These are phyloP conservation scores for Clarireedia paspali DNA, from an alignment of 2,329 filamentous ascomycete genomes.

Conservation along the genomic window DNA sequence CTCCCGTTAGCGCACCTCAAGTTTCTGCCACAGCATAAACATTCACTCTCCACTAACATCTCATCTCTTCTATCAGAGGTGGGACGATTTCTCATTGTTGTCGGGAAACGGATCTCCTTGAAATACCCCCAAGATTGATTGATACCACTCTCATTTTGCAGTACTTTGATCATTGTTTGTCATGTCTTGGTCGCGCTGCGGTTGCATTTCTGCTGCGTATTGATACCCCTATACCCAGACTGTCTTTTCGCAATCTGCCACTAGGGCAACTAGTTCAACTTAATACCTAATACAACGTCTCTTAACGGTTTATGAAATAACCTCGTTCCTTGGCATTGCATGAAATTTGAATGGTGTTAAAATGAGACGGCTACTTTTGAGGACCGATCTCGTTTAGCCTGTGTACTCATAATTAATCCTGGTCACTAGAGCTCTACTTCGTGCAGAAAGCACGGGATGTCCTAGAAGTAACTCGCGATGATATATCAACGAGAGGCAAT, in stretches of 20 bases:
- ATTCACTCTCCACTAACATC: slow-evolving; percentile 1
- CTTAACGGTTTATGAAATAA: slow-evolving; percentile 13
- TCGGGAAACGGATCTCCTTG: slow-evolving; percentile 30
- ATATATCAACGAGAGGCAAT: no score
- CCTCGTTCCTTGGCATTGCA: neutral
- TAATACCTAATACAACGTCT: slow-evolving; percentile 32
- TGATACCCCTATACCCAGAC: slow-evolving; percentile 35
- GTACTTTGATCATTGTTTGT: slow-evolving; percentile 25
- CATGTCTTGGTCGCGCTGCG: slow-evolving; percentile 18
- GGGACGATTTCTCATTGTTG: slow-evolving; percentile 20
- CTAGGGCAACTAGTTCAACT: slow-evolving; percentile 28
- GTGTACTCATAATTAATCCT: no score
- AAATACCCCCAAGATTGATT: slow-evolving; percentile 32
- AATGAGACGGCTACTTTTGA: neutral
- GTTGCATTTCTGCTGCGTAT: slow-evolving; percentile 29
- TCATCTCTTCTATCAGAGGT: slow-evolving; percentile 1
- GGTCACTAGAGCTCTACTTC: no score
- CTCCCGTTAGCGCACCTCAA: slow-evolving; percentile 20
- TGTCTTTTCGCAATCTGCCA: slow-evolving; percentile 32
- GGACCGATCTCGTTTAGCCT: neutral
- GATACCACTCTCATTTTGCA: slow-evolving; percentile 32
- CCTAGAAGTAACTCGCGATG: no score
- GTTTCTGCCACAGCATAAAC: slow-evolving; percentile 29
- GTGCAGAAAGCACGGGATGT: no score
- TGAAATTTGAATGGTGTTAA: neutral